Base-by-base conservation (phyloP, 495 filamentous ascomycete genomes). In the Aspergillus panamensis region DNA sequence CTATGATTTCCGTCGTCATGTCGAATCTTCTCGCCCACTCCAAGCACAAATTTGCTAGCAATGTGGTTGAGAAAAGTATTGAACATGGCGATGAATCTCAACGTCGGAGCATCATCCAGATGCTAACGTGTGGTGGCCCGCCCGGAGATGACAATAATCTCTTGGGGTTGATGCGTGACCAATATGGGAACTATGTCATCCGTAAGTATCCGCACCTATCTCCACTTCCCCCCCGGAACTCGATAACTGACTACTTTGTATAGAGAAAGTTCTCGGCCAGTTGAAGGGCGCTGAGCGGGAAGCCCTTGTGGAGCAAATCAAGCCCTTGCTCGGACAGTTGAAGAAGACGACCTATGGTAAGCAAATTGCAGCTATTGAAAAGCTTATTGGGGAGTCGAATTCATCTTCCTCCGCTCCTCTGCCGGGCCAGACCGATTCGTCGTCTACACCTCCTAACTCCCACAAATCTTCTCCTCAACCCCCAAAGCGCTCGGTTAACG, bases 31-130 rank as follows among this genome's bases (percentile, higher is more conserved):
- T 95, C n/a, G 76, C 75, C 1, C 83, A 88, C 62, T 96, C 90
- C 6, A 96, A 90, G 75, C 93, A 97, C 74, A 97, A 98, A 68
- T 96, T 92, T 66, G 94, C 95, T 4, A 96, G 91, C 62, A 97
- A 98, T 63, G 94, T 98, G 6, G 95, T 98, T 1, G 94, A 98
- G 73, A 96, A 92, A 76, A 94, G 91, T 62, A 90, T 98, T 48
- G 77, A 86, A 53, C 83, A 82, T 61, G 91, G 89, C 10, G 84
- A 81, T 1, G 74, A 82, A 17, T 80, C 87, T 47, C 84, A 96
- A 65, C 84, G 87, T 48, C 80, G 73, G 16, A 79, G 81, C 39
- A 95, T 98, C 62, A 82, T 93, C 55, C 74, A 75, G 19, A 82
- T 79, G 32, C 72, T 96, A 16, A 86, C 82, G 3, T 77, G 78